A percentile compares a stretch with the other conserved stretches of the same genome.
These are phyloP conservation scores for Dryas alaskensis DNA, from an alignment of 306 rosid genomes.

Conservation along the genomic window DNA sequence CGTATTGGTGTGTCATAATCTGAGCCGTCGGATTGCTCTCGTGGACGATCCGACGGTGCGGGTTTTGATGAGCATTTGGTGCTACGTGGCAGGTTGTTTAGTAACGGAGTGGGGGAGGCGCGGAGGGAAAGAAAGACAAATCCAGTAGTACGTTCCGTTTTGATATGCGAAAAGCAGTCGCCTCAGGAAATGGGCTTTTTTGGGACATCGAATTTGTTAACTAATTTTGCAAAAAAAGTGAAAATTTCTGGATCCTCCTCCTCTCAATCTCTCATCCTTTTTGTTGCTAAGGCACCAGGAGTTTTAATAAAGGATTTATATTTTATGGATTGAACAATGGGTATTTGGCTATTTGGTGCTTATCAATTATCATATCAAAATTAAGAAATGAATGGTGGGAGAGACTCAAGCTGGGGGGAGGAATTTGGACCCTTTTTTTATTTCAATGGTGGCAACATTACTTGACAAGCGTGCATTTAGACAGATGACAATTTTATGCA, in stretches of 20 bases:
- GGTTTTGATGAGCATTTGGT: neutral
- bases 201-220: neutral
- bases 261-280: too few relatives aligned
- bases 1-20: neutral
- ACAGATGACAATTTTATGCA: too few relatives aligned
- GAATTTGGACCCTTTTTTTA: neutral
- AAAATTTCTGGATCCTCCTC: neutral
- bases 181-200: neutral
- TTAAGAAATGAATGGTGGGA: too few relatives aligned
- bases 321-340: too few relatives aligned
- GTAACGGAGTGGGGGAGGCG: neutral
- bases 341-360: too few relatives aligned
- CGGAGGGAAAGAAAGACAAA: neutral
- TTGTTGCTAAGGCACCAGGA: too few relatives aligned
- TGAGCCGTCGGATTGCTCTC: neutral
- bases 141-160: neutral
- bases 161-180: neutral
- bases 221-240: neutral
- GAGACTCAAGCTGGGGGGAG: neutral
- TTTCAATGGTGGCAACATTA: too few relatives aligned
- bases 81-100: neutral
- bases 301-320: too few relatives aligned
- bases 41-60: neutral
- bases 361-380: too few relatives aligned
- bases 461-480: too few relatives aligned